Percentiles rank a stretch among this genome's conserved stretches.
These are phyloP conservation scores for Trichoderma sp. DNA, from an alignment of 2,329 filamentous ascomycete genomes.

Conservation along the genomic window DNA sequence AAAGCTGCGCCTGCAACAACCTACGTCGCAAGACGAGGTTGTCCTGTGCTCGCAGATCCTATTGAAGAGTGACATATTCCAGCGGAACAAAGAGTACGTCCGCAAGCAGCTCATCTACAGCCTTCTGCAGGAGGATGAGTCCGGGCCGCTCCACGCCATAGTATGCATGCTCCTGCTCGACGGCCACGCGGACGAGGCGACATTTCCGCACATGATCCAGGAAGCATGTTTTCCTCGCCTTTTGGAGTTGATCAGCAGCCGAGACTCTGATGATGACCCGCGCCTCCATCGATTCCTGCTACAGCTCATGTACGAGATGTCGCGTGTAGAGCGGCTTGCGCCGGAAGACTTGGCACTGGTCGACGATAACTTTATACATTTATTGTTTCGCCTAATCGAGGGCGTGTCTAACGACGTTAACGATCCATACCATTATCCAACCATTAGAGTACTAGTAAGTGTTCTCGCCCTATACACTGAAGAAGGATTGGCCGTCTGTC, in stretches of 20 bases:
- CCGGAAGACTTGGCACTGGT: conserved; percentile 73
- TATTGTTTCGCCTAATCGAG: conserved; percentile 85
- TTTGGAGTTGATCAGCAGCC: conserved; percentile 72
- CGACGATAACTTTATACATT: conserved; percentile 76
- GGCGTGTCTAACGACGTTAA: conserved; percentile 79
- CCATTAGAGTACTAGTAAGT: conserved; percentile 85
- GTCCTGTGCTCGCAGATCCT: conserved; percentile 77
- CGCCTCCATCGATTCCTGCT: conserved; percentile 77
- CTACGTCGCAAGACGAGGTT: conserved; percentile 74
- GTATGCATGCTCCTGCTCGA: conserved; percentile 83
- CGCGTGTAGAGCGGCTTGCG: conserved; percentile 78
- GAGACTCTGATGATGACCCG: conserved; percentile 62
- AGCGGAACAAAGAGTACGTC: conserved; percentile 76
- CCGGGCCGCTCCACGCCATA: conserved; percentile 75
- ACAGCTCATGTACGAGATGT: conserved; percentile 94
- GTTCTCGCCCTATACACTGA: neutral
- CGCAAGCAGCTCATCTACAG: conserved; percentile 90
- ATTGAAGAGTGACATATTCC: conserved; percentile 72
- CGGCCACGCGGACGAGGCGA: conserved; percentile 71
- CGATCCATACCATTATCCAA: conserved; percentile 93
- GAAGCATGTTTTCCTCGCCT: conserved; percentile 82
- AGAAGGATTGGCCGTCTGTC: neutral
- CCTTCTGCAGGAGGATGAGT: conserved; percentile 84
- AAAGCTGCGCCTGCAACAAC: conserved; percentile 70
- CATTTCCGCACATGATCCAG: conserved; percentile 82